These are phyloP conservation scores for Entomortierella chlamydospora DNA, from an alignment of 192 early-diverging fungal genomes.

Conservation along the genomic window DNA sequence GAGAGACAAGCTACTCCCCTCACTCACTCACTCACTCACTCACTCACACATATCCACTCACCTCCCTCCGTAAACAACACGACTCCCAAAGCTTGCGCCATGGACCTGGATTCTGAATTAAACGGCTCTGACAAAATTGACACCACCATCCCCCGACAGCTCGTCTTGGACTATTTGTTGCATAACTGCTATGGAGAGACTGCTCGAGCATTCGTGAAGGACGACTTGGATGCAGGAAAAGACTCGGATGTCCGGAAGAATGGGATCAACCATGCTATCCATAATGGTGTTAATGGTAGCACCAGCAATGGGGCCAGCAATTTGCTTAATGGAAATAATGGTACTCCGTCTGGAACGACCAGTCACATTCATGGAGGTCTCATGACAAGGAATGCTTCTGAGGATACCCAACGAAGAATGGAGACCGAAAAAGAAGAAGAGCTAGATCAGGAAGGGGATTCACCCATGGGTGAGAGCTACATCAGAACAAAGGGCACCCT, in stretches of 20 bases:
- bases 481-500: not conserved
- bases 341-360: not conserved
- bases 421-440: slow-evolving; percentile 26
- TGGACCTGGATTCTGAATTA: slow-evolving; percentile 47
- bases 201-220: slow-evolving; percentile 67
- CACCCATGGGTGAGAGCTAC: slow-evolving; percentile 47
- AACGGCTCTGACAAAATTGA: slow-evolving; percentile 44
- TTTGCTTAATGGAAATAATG: not conserved
- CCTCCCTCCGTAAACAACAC: not conserved
- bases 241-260: slow-evolving; percentile 26
- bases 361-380: slow-evolving; percentile 20
- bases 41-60: too few relatives aligned
- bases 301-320: not conserved
- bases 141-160: slow-evolving; percentile 55
- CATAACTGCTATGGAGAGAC: slow-evolving; percentile 77
- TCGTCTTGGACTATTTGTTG: slow-evolving; percentile 74
- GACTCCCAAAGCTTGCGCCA: not conserved
- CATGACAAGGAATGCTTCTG: slow-evolving; percentile 44
- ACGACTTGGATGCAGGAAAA: slow-evolving; percentile 50
- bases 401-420: slow-evolving; percentile 24
- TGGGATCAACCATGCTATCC: not conserved
- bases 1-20: too few relatives aligned
- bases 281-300: slow-evolving; percentile 17
- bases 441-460: slow-evolving; percentile 49
- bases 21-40: too few relatives aligned